Evolutionary conservation across 75 land plant species (phyloP), one percentile per base, ranked within the genome.

Genomic region (Pinus tabuliformis): DNA sequence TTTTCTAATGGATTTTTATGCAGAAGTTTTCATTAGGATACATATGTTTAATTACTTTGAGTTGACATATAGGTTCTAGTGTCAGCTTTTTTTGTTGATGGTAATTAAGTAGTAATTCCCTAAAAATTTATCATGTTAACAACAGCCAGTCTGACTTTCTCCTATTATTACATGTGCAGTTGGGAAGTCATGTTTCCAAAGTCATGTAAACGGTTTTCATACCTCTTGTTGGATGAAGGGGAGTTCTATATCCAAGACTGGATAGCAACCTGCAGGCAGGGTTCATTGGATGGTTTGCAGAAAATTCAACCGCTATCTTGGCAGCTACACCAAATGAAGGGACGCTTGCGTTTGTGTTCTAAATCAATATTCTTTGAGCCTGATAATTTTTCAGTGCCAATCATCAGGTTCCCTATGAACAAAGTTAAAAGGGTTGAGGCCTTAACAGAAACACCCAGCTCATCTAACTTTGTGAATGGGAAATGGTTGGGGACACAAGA

Each of bases 291-390:
- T 36, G 78, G 72, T 16, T 57, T 64, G 58, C 33, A 62, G 14
- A 58, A 61, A 39, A 33, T 16, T 52, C 22, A 58, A 17, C 62
- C 30, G 56, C 76, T 65, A 56, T 22, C 72, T 28, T 33, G 54
- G 56, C 81, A 85, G 72, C 83, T 77, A 24, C 62, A 39, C 28
- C 64, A 75, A n/a, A 52, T 81, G 37, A 85, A 64, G 77, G 87
- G 87, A 16, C 75, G 86, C 56, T 71, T 85, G 21, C 85, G 81
- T 15, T 63, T 85, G 49, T 85, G 87, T 52, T 75, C 87, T 36
- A 79, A 79, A 62, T 84, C 85, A 16, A 78, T 82, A 6, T 85
- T 78, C 71, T 83, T 85, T 76, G 87, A 85, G 70, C 85, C 87
- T 18, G 84, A 85, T 78, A 57, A 73, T 70, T 26, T 82, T 18